Conservation (phyloP, 805 yeast species). For the Wickerhamomyces rabaulensis region DNA sequence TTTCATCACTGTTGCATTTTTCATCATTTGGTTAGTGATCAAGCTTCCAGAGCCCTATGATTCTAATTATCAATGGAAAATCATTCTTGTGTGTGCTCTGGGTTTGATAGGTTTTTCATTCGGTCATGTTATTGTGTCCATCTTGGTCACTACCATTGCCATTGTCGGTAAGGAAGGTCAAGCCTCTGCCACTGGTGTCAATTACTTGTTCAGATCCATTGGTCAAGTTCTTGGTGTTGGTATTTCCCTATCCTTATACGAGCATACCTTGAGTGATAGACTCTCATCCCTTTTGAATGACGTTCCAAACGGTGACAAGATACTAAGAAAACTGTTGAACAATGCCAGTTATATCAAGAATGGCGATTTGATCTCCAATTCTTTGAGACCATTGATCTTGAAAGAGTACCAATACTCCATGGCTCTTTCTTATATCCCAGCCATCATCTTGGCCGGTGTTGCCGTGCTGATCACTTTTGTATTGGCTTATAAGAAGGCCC, state of each 20-base stretch:
- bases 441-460: background rate
- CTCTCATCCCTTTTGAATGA: conserved; percentile 9
- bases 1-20: conserved; percentile 4
- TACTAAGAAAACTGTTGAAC: background rate
- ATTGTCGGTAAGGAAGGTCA: conserved; percentile 34
- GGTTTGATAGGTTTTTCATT: conserved; percentile 29
- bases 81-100: conserved; percentile 21
- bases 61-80: conserved; percentile 8
- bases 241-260: conserved; percentile 26
- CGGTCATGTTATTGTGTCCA: conserved; percentile 33
- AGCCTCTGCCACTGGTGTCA: conserved; percentile 38
- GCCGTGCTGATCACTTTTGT: background rate
- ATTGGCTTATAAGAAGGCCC: background rate
- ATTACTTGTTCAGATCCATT: conserved; percentile 35
- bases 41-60: conserved; percentile 6
- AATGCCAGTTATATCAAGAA: conserved; percentile 1
- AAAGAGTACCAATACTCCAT: background rate
- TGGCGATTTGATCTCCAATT: background rate
- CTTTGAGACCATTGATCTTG: background rate
- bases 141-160: conserved; percentile 32
- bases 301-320: background rate
- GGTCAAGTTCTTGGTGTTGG: conserved; percentile 38
- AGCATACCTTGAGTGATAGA: conserved; percentile 2
- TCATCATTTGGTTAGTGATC: conserved; percentile 2
- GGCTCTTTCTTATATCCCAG: background rate